Evolutionary conservation across 257 asterid genomes (phyloP), one percentile per base, ranked within the genome.

Genomic region (Plantago elongata): DNA sequence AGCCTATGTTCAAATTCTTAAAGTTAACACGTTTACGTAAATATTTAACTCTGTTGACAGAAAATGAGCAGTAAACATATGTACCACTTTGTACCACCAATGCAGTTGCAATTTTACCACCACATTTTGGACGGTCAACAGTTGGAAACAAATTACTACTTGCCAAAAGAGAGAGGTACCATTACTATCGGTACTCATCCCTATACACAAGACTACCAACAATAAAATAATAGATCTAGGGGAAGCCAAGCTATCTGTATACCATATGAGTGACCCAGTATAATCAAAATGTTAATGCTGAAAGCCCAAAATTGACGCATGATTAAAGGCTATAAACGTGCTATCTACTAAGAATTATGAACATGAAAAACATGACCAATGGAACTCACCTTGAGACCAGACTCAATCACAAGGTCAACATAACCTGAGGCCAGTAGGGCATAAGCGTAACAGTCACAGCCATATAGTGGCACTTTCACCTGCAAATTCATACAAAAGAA

Each of bases 381-480:
- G 48, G 12, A 60, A 9, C 80, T 56, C 66, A 87, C 99, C 96
- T 89, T 89, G 60, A 93, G 96, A 67, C 99, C 97, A 13, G 96
- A 82, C 72, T 93, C 99, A 48, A 89, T 66, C 62, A 93, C 99
- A 16, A 93, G 87, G 78, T 93, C 99, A 12, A 93, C 99, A 65
- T 54, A 75, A 62, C 97, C 99, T 43, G 97, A 75, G 49, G 99
- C 94, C 78, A 93, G 72, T 54, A 93, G 80, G 18, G 97, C 99
- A 74, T 93, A 93, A 17, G 97, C 99, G 77, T 93, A 89, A 72
- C 99, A 93, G 74, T 93, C 99, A 57, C 99, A 93, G 60, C 99
- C 99, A 44, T 93, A 93, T 6, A 93, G 75, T 54, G 99, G 99
- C 69, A 89, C 91, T 82, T 93, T 93, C 67, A 93, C 99, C 97